These are phyloP conservation scores for Durusdinium trenchii DNA, from an alignment of 73 alveolate genomes.

Conservation along the genomic window DNA sequence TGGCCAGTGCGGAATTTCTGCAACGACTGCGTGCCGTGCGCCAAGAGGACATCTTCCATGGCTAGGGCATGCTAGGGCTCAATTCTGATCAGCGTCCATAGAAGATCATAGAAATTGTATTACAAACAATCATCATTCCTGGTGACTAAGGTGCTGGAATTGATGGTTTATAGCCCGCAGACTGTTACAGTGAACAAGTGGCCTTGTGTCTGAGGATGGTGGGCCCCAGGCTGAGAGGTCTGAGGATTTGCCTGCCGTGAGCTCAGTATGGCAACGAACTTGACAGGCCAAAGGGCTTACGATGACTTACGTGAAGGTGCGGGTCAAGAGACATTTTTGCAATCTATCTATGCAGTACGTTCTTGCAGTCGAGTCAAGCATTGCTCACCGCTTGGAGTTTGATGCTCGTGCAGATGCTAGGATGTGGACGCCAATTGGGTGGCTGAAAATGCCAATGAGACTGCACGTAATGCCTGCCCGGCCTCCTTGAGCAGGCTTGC, in stretches of 20 bases:
- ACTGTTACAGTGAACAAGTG: too few species aligned
- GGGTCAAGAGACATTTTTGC: too few species aligned
- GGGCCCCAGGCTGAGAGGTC: constrained; percentile 53
- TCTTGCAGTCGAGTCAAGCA: too few species aligned
- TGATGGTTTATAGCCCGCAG: neutral
- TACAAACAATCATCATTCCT: neutral
- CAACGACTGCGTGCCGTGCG: neutral
- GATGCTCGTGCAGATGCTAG: too few species aligned
- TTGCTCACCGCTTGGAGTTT: too few species aligned
- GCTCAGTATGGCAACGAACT: neutral
- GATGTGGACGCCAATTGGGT: constrained; percentile 54
- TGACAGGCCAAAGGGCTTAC: too few species aligned
- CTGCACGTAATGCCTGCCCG: constrained; percentile 39
- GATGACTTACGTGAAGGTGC: too few species aligned
- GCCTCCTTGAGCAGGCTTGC: too few species aligned
- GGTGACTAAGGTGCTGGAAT: neutral
- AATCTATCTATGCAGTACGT: too few species aligned
- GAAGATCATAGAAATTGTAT: too few species aligned
- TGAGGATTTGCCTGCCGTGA: neutral
- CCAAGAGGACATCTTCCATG: neutral
- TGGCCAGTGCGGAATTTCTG: constrained; percentile 14
- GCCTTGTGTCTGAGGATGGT: constrained; percentile 49
- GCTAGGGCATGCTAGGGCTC: too few species aligned
- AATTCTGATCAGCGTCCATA: too few species aligned
- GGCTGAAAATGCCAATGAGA: constrained; percentile 45